Percentiles rank a stretch among this genome's conserved stretches.
Conservation (phyloP, 2,329 filamentous ascomycete genomes). For the Botryosphaeria dothidea region DNA sequence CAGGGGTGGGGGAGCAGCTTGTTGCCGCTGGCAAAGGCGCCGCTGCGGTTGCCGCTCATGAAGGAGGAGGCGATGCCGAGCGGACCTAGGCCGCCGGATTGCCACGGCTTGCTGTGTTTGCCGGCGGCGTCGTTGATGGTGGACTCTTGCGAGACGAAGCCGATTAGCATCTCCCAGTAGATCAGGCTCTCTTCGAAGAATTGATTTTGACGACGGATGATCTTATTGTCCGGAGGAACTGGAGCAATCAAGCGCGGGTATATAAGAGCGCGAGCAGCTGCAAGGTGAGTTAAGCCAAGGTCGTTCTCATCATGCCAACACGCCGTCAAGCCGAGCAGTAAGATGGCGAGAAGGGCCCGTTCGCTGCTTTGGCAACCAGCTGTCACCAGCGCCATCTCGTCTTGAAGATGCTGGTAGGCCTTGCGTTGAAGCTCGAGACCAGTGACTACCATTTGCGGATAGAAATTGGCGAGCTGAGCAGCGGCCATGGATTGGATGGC, state of each 20-base stretch:
- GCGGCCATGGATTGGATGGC: conserved; percentile 67
- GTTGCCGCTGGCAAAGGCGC: conserved; percentile 33
- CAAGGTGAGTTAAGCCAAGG: conserved; percentile 56
- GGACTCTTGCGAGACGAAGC: conserved; percentile 51
- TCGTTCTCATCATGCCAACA: conserved; percentile 61
- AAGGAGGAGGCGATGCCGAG: conserved; percentile 14
- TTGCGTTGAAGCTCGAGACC: conserved; percentile 55
- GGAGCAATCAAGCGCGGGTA: conserved; percentile 44
- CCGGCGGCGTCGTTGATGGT: conserved; percentile 1
- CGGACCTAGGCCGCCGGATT: conserved; percentile 6
- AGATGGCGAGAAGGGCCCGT: conserved; percentile 57
- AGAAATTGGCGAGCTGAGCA: conserved; percentile 60
- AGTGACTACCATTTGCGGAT: conserved; percentile 53
- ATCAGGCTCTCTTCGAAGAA: conserved; percentile 60
- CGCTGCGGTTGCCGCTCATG: conserved; percentile 7
- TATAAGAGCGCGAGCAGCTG: conserved; percentile 46
- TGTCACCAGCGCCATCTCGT: conserved; percentile 49
- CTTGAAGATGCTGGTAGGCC: conserved; percentile 53
- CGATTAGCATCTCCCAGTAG: conserved; percentile 62
- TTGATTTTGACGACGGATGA: conserved; percentile 39
- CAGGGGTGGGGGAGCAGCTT: conserved; percentile 49
- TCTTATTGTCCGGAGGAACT: conserved; percentile 32
- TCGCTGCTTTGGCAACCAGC: conserved; percentile 43
- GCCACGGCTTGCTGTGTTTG: conserved; percentile 6
- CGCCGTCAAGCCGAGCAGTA: conserved; percentile 61